Evolutionary conservation across 768 basidiomycete genomes (phyloP).

Genomic region (Lactarius deliciosus): DNA sequence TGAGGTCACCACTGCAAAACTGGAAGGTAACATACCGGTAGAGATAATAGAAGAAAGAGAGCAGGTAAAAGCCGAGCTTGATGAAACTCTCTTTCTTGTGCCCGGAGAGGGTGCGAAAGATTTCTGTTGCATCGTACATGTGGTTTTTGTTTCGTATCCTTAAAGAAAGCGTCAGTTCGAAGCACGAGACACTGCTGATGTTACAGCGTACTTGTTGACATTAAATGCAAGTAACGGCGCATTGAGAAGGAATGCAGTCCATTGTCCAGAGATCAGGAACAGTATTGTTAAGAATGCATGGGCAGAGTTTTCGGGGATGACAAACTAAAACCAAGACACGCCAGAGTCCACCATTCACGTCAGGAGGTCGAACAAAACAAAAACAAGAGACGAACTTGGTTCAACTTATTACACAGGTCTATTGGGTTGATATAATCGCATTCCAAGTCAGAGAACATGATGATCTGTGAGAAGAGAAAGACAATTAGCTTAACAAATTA

Average conservation of each 20-base stretch:
- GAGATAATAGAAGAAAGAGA: slow-evolving; percentile 91
- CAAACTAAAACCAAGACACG: slow-evolving; percentile 63
- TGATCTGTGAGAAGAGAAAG: slow-evolving; percentile 62
- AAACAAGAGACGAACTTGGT: slow-evolving; percentile 61
- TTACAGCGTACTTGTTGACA: slow-evolving; percentile 79
- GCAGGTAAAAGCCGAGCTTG: slow-evolving; percentile 90
- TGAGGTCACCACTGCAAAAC: neutral
- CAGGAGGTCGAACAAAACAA: neutral
- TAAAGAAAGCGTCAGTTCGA: slow-evolving; percentile 14
- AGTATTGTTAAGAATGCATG: slow-evolving; percentile 88
- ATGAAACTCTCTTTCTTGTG: slow-evolving; percentile 98
- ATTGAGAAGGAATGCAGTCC: slow-evolving; percentile 90
- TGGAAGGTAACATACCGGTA: slow-evolving; percentile 61
- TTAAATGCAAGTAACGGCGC: slow-evolving; percentile 86
- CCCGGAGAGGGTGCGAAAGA: slow-evolving; percentile 88
- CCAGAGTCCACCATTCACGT: neutral
- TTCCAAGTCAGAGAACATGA: slow-evolving; percentile 99
- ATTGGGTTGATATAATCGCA: slow-evolving; percentile 99
- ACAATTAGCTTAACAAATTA: neutral
- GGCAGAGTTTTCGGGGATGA: slow-evolving; percentile 92
- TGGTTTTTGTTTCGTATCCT: slow-evolving; percentile 92
- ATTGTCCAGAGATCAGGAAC: slow-evolving; percentile 96
- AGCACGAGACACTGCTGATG: neutral
- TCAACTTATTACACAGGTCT: slow-evolving; percentile 99
- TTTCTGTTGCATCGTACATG: slow-evolving; percentile 99